Percentiles rank a stretch among this genome's conserved stretches.
Conservation (phyloP, 1,284 basidiomycete genomes). For the Cystobasidiaceae sp. region DNA sequence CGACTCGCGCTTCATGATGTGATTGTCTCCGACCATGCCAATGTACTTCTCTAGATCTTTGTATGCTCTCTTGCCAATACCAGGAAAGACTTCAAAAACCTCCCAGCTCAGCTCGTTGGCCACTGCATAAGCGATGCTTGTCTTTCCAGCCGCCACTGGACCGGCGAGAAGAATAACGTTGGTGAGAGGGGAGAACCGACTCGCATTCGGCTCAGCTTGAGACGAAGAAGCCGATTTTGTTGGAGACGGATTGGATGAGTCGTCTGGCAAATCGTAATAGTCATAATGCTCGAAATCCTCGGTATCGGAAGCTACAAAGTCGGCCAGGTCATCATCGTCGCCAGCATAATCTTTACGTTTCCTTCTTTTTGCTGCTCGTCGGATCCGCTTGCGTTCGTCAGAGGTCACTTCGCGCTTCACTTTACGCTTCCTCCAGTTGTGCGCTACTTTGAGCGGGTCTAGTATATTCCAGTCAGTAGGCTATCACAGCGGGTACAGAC, state of each 20-base stretch:
- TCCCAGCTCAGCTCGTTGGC: conserved; percentile 91
- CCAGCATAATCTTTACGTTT: conserved; percentile 34
- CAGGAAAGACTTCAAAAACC: conserved; percentile 96
- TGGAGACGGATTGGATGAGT: conserved; percentile 30
- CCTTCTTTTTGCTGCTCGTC: conserved; percentile 29
- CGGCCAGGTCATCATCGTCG: conserved; percentile 45
- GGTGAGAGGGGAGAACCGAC: conserved; percentile 51
- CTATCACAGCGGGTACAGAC: background rate
- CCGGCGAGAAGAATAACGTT: conserved; percentile 83
- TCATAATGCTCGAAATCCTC: conserved; percentile 35
- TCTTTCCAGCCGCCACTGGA: conserved; percentile 82
- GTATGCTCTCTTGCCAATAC: conserved; percentile 77
- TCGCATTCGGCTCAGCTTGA: conserved; percentile 19
- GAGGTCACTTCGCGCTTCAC: conserved; percentile 29
- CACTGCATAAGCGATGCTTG: conserved; percentile 85
- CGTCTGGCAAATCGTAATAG: conserved; percentile 51
- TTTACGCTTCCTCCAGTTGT: conserved; percentile 18
- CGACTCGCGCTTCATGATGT: conserved; percentile 56
- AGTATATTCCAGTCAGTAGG: background rate
- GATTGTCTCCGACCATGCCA: conserved; percentile 89
- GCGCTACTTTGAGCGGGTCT: background rate
- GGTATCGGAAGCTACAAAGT: conserved; percentile 42
- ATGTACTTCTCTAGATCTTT: conserved; percentile 72
- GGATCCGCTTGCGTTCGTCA: conserved; percentile 13
- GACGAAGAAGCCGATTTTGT: conserved; percentile 4